Evolutionary conservation across 208 protist species (phyloP), one percentile per base, ranked within the genome.

Genomic region (Trypanosoma lewisi): DNA sequence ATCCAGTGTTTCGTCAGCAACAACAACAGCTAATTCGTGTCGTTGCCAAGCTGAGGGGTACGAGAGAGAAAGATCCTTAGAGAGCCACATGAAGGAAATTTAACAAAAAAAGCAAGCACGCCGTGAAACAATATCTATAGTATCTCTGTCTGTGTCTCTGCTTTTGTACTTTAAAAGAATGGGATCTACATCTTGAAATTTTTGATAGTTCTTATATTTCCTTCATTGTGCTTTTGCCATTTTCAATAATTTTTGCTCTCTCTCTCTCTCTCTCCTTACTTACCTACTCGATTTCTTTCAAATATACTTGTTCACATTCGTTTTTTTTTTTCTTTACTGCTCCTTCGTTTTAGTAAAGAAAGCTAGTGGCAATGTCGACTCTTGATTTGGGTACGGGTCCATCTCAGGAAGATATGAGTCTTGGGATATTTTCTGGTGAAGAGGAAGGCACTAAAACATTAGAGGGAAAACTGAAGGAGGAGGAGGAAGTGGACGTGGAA

Each of bases 31-130:
- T 73, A 12, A 25, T 73, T 4, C 39, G 33, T 27, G 31, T 73
- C 4, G 34, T 73, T 42, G 39, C n/a, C 9, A 73, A 73, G 19
- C 39, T 70, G 28, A 70, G 63, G 34, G 41, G 31, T 5, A 47
- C 62, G 50, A 60, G 19, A 42, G 8, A 39, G 19, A 62, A 44
- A 31, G 14, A 33, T 48, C n/a, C 0, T 28, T 59, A 36, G 49
- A 50, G 4, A 37, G 36, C 17, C 1, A 17, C 41, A 28, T 41
- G 48, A 53, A 53, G 0, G 16, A 23, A 28, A 53, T 0, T 31
- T 44, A n/a, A 0, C 19, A 17, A 27, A 57, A 36, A 51, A 39
- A 56, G n/a, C 39, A 19, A 44, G 41, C 41, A 2, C 11, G 21
- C 14, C 31, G 45, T 28, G 5, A 31, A 11, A 31, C 25, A 12